Conservation (phyloP, 2,329 filamentous ascomycete genomes). For the Westerdykella aurantiaca region DNA sequence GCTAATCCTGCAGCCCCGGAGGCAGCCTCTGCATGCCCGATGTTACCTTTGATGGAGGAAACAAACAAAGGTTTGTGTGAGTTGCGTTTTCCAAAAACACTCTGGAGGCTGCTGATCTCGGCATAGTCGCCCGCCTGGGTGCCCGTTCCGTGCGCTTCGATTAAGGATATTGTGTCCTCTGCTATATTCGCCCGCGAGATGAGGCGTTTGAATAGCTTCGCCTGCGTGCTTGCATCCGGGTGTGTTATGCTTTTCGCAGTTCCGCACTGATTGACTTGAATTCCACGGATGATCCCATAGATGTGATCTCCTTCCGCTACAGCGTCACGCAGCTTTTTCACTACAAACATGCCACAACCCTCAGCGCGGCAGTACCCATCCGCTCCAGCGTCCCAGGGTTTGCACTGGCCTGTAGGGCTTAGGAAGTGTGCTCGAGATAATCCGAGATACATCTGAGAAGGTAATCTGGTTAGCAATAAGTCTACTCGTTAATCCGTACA, state of each 20-base stretch:
- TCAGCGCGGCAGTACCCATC: conserved; percentile 48
- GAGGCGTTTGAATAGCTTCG: conserved; percentile 2
- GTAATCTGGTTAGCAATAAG: too few species aligned
- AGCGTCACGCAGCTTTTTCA: conserved; percentile 25
- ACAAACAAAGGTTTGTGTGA: conserved; percentile 8
- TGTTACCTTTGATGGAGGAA: conserved; percentile 21
- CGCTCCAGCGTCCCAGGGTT: conserved; percentile 28
- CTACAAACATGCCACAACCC: conserved; percentile 20
- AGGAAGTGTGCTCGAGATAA: conserved; percentile 32
- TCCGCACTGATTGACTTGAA: conserved; percentile 4
- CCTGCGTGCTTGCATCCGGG: conserved; percentile 4
- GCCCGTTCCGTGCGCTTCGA: conserved; percentile 9
- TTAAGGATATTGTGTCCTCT: background rate
- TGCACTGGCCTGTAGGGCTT: conserved; percentile 43
- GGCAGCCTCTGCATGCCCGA: conserved; percentile 16
- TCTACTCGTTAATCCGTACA: too few species aligned
- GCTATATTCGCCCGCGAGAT: background rate
- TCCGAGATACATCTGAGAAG: too few species aligned
- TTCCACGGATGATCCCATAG: conserved; percentile 17
- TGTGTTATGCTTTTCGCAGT: conserved; percentile 3
- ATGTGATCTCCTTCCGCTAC: conserved; percentile 19
- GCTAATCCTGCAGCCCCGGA: conserved; percentile 14
- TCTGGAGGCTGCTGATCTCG: conserved; percentile 8
- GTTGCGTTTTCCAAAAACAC: conserved; percentile 8
- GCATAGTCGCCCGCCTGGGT: conserved; percentile 10